Evolutionary conservation across 345 rosid genomes (phyloP).

Genomic region (Salix viminalis): DNA sequence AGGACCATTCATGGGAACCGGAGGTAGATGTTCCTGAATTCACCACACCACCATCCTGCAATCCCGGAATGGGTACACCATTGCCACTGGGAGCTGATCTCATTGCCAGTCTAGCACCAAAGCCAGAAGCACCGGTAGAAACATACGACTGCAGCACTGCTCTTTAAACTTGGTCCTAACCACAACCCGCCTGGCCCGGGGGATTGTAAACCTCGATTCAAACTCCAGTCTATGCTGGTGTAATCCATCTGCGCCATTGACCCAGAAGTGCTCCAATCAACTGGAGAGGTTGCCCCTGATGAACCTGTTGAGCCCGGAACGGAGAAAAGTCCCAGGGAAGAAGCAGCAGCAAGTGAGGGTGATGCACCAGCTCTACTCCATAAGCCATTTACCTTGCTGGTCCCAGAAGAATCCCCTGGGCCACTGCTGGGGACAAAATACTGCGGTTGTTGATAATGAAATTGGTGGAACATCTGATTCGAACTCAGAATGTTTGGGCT

Average conservation of each 20-base stretch:
- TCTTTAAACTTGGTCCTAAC: slow-evolving; percentile 37
- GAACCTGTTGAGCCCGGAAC: slow-evolving; percentile 52
- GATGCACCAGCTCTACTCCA: slow-evolving; percentile 44
- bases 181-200: slow-evolving; percentile 41
- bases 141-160: slow-evolving; percentile 34
- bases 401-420: slow-evolving; percentile 43
- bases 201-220: slow-evolving; percentile 47
- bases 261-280: slow-evolving; percentile 71
- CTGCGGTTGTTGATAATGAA: slow-evolving; percentile 53
- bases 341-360: slow-evolving; percentile 62
- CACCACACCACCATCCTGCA: slow-evolving; percentile 36
- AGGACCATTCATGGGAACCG: slow-evolving; percentile 68
- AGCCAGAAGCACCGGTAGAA: slow-evolving; percentile 30
- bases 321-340: slow-evolving; percentile 77
- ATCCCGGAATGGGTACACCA: slow-evolving; percentile 35
- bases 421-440: slow-evolving; percentile 37
- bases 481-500: slow-evolving; percentile 38
- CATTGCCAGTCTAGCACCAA: slow-evolving; percentile 41
- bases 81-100: slow-evolving; percentile 36
- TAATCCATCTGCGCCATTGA: slow-evolving; percentile 55
- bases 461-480: slow-evolving; percentile 53
- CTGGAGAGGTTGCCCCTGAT: slow-evolving; percentile 57
- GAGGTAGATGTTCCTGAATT: slow-evolving; percentile 39
- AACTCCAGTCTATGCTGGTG: slow-evolving; percentile 72
- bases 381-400: slow-evolving; percentile 44